These are phyloP conservation scores for Taphrina communis DNA, from an alignment of 1,139 yeast species.

Conservation along the genomic window DNA sequence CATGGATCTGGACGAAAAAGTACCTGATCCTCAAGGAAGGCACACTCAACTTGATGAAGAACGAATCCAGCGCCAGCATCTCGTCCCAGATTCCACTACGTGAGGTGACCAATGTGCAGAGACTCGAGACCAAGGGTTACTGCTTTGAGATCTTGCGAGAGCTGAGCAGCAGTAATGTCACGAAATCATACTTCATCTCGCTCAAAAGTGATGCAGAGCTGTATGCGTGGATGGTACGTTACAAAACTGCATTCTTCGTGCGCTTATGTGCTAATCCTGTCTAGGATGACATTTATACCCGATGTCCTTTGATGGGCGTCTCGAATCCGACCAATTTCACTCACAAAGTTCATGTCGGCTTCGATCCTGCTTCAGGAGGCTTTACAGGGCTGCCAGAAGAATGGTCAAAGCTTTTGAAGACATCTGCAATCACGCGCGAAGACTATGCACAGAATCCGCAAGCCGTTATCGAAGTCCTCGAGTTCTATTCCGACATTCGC, in stretches of 20 bases:
- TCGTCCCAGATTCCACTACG: slow-evolving; percentile 57
- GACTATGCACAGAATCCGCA: slow-evolving; percentile 58
- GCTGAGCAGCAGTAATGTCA: slow-evolving; percentile 52
- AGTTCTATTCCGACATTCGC: slow-evolving; percentile 64
- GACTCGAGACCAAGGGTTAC: slow-evolving; percentile 70
- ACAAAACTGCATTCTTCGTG: too few relatives aligned
- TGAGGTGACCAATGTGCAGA: slow-evolving; percentile 63
- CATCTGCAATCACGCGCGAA: slow-evolving; percentile 57
- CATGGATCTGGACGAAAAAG: slow-evolving; percentile 88
- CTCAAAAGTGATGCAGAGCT: slow-evolving; percentile 80
- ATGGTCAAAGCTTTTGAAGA: slow-evolving; percentile 55
- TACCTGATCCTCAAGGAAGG: slow-evolving; percentile 78
- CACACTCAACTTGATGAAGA: slow-evolving; percentile 74
- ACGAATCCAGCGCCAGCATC: slow-evolving; percentile 56
- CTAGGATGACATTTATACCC: slow-evolving; percentile 40
- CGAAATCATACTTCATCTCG: slow-evolving; percentile 66
- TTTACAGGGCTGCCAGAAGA: slow-evolving; percentile 58
- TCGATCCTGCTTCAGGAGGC: slow-evolving; percentile 56
- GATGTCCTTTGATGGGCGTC: slow-evolving; percentile 81
- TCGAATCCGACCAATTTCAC: slow-evolving; percentile 50
- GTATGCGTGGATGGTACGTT: slow-evolving; percentile 89
- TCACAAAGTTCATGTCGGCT: slow-evolving; percentile 58
- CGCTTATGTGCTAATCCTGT: neutral
- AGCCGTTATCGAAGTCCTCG: slow-evolving; percentile 81
- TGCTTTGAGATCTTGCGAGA: slow-evolving; percentile 79